Base-by-base conservation (phyloP, 225 moss, liverwort and hornwort species). In the Takakia lepidozioides region DNA sequence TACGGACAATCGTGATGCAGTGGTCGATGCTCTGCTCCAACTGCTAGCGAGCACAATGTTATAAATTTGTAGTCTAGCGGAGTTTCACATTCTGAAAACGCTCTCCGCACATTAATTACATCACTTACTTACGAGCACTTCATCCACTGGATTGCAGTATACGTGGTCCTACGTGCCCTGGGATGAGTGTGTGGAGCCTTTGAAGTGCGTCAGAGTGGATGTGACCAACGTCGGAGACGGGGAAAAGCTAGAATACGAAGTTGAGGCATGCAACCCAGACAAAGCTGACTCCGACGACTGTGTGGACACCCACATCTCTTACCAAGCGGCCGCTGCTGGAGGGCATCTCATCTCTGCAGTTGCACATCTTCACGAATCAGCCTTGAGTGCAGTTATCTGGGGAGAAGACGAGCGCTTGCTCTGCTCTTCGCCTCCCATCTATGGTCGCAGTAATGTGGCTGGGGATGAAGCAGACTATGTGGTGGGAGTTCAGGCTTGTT, bases 271-370 rank as follows among this genome's bases (percentile, higher is more conserved):
- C 22, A 25, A 41, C 4, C 42, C 55, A 16, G 48, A 62, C 14
- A 41, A 62, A 13, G 29, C 30, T 23, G 48, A 8, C 1, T 54
- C 47, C 24, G 41, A 48, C 17, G 48, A 11, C 2, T 62, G 62
- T 15, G 29, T 62, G 0, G 41, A 62, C 24, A 55, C 30, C 0
- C 54, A 29, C 35, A 25, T 62, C 6, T 62, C 62, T 9, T 55
- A 55, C 2, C 55, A 62, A 10, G 39, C 13, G 18, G 29, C 55
- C 24, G 39, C 55, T 0, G 19, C 48, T 3, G 37, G 30, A 7
- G 62, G 55, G 15, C 45, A 37, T 18, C 29, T 62, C 27, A 55
- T 55, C 19, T 62, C 48, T 16, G 48, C 41, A 25, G 62, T 62
- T 10, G 48, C 30, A 9, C 62, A 62, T 22, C 38, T 62, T 38